Evolutionary conservation across 164 flowering plant genomes (phyloP), one percentile per base, ranked within the genome.

Genomic region (Aristolochia fimbriata): DNA sequence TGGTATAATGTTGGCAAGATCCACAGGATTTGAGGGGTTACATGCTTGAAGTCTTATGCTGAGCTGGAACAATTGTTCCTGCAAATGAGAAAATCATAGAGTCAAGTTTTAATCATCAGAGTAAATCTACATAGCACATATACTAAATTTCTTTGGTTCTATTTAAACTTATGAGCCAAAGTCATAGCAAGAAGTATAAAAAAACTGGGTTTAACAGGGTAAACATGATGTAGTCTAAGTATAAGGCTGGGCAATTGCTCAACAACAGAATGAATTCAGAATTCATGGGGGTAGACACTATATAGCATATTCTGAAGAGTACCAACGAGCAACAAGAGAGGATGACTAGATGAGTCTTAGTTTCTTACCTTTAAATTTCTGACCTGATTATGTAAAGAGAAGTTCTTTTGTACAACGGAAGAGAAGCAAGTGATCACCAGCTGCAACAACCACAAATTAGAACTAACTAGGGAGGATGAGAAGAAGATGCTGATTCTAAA

Each of bases 351-450:
- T 24, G 22, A 6, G 15, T 47, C 24, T 48, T 19, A 37, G 43
- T 37, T 37, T 37, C 43, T 64, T 72, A 85, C 95, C 95, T 82
- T 69, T 65, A 83, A 73, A 25, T 77, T 68, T 47, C 41, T 69
- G 48, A 83, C 78, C 62, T 83, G 78, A 24, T 53, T 69, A 12
- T 78, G 81, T 55, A 87, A 73, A 17, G 65, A 65, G 62, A 79
- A 70, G 45, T 82, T 87, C 57, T 74, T 77, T 72, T 70, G 79
- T 54, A 83, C 62, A 70, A 85, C 60, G 47, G 91, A 91, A 89
- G 73, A 85, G 74, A 56, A 87, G 71, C 69, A 87, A 78, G 76
- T 87, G 82, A 25, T 86, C 85, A 69, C 70, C 74, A 62, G 81
- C 83, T 3, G 91, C 85, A 49, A 82, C 89, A 62, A 85, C 82